These are phyloP conservation scores for Arabis hirsuta DNA, from an alignment of 345 rosid species.

Conservation along the genomic window DNA sequence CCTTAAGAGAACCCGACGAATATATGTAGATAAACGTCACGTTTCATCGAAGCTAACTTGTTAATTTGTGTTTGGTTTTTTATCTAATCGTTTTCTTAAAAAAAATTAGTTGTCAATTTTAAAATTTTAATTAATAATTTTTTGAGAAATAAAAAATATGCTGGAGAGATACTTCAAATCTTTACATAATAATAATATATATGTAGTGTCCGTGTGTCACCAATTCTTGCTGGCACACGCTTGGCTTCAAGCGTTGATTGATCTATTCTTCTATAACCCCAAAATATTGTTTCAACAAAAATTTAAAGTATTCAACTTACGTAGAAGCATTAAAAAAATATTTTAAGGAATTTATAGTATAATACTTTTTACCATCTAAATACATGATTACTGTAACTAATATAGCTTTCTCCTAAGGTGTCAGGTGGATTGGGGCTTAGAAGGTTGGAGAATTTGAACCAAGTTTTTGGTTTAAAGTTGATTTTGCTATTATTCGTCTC, in stretches of 20 bases:
- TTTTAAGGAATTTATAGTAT: background rate
- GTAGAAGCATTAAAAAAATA: background rate
- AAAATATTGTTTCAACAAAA: background rate
- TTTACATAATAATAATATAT: slow-evolving; percentile 1
- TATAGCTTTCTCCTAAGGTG: too few species aligned
- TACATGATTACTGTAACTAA: background rate
- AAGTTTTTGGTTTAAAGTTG: too few species aligned
- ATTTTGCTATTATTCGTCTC: too few species aligned
- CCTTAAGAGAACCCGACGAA: background rate
- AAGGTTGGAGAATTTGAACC: too few species aligned
- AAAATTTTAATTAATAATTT: background rate
- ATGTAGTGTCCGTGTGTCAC: slow-evolving; percentile 25
- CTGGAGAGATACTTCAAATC: slow-evolving; percentile 40
- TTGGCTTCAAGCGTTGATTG: slow-evolving; percentile 27
- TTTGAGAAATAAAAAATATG: background rate
- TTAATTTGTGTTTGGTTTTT: slow-evolving; percentile 8
- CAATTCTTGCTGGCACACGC: slow-evolving; percentile 38
- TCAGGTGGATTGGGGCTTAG: too few species aligned
- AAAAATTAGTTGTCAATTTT: background rate
- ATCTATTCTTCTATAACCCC: slow-evolving; percentile 11
- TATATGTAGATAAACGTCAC: slow-evolving; percentile 21
- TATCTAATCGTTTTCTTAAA: background rate
- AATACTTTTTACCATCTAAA: background rate
- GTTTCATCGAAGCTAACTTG: slow-evolving; percentile 32
- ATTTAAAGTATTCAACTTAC: background rate